A percentile compares a stretch with the other conserved stretches of the same genome.
Conservation (phyloP, 2,329 filamentous ascomycete genomes). For the Aspergillus fructus region DNA sequence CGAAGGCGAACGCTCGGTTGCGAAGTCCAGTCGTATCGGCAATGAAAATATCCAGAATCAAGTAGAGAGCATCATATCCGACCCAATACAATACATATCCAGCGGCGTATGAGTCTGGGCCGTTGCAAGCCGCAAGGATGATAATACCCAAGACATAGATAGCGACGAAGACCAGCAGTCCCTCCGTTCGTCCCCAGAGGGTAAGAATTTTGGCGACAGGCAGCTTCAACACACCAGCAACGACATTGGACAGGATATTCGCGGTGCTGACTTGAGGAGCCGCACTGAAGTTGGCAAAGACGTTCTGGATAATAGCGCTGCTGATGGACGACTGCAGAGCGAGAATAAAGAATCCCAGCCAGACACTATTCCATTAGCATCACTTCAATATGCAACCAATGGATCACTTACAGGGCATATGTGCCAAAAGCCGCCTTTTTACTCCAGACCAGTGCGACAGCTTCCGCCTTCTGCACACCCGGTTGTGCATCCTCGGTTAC, state of each 20-base stretch:
- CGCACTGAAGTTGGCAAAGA: slow-evolving; percentile 52
- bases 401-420: slow-evolving; percentile 29
- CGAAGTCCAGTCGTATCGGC: slow-evolving; percentile 62
- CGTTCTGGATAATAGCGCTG: slow-evolving; percentile 47
- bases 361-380: slow-evolving; percentile 25
- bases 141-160: slow-evolving; percentile 53
- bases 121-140: slow-evolving; percentile 62
- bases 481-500: neutral
- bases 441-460: slow-evolving; percentile 47
- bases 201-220: slow-evolving; percentile 63
- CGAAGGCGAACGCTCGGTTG: slow-evolving; percentile 61
- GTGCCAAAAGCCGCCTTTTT: slow-evolving; percentile 34
- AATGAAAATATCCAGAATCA: slow-evolving; percentile 59
- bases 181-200: slow-evolving; percentile 62
- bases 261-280: slow-evolving; percentile 54
- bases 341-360: slow-evolving; percentile 47
- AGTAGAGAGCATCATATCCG: slow-evolving; percentile 56
- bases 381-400: slow-evolving; percentile 26
- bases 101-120: slow-evolving; percentile 62
- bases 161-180: slow-evolving; percentile 51
- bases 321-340: slow-evolving; percentile 45
- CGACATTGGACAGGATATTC: slow-evolving; percentile 54
- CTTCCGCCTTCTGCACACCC: slow-evolving; percentile 48
- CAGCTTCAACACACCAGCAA: slow-evolving; percentile 60
- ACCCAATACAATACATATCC: slow-evolving; percentile 63